Base-by-base conservation (phyloP, 768 basidiomycete genomes). In the Podaxis carcinomalis region DNA sequence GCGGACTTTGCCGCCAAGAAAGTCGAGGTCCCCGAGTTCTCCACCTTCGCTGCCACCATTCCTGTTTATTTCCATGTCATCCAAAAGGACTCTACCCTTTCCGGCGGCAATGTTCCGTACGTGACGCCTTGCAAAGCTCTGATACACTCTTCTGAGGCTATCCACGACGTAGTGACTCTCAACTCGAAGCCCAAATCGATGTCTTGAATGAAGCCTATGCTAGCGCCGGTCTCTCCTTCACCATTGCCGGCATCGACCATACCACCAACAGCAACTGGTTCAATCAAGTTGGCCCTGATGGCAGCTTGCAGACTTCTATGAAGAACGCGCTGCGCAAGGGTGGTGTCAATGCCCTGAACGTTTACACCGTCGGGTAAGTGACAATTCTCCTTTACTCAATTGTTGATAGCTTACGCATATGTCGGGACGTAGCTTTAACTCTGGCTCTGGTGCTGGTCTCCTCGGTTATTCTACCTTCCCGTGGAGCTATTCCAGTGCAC, bases 381-480 rank as follows among this genome's bases (percentile, higher is more conserved):
- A 21, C 9, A 3, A 28, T 36, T 28, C 16, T 11, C 23, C 28
- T 21, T 16, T 1, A 7, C 1, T 28, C 49, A 36, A 9, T 56
- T 28, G 46, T 27, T 1, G 37, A 62, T 4, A 59, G 19, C 52
- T 21, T 39, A 49, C 47, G 47, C 47, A 49, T 23, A 56, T 28
- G 49, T 16, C 62, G n/a, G 10, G 16, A 19, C 32, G n/a, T 27
- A 75, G 79, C 50, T 78, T 80, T 71, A 66, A 51, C 32, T 71
- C 70, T 52, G 77, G 74, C 11, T 66, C 72, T 25, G 78, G 71
- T 59, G 66, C 68, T 32, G 79, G 80, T 37, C 77, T 84, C 13
- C 74, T 86, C 23, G 81, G 82, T 28, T 84, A 84, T 64, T 70
- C 82, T 1, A 83, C 82, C 28, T 83, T 83, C 76, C 84, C 83